phyloP scores from a whole-genome alignment of 2,329 filamentous ascomycete species.

The Dothiorella sarmentorum region DNA sequence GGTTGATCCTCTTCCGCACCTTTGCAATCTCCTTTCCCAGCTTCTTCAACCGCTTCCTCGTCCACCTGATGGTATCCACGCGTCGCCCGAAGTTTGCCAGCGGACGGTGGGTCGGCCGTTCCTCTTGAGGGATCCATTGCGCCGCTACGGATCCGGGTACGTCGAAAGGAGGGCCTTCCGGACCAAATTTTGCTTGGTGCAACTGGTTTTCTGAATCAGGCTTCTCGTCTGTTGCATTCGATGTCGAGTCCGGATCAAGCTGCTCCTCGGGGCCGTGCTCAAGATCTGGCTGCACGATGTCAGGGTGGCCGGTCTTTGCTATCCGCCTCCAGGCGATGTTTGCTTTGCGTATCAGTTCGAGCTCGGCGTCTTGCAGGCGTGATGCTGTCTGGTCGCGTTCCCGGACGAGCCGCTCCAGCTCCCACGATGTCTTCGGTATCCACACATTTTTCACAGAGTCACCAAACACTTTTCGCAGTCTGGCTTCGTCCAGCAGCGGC shows the following conservation, averaged over 20 bases:
- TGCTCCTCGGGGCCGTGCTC: neutral
- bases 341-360: neutral
- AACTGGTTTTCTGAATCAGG: neutral
- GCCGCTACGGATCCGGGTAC: neutral
- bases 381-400: constrained; percentile 8
- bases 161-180: neutral
- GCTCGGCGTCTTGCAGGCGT: constrained; percentile 8
- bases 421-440: constrained; percentile 7
- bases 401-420: constrained; percentile 2
- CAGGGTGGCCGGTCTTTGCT: neutral
- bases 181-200: neutral
- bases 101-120: neutral
- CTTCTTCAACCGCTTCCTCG: constrained; percentile 30
- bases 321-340: neutral
- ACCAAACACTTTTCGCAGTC: constrained; percentile 10
- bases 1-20: constrained; percentile 78
- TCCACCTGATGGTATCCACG: constrained; percentile 13
- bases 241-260: neutral
- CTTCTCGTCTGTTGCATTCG: neutral
- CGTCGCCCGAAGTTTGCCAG: neutral
- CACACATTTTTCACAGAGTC: constrained; percentile 5
- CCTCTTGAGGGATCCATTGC: constrained; percentile 9
- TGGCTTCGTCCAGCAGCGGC: constrained; percentile 6
- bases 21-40: constrained; percentile 88
- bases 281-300: neutral